A percentile compares a stretch with the other conserved stretches of the same genome.
Conservation (phyloP, 345 rosid genomes). For the Citrus reticulata region DNA sequence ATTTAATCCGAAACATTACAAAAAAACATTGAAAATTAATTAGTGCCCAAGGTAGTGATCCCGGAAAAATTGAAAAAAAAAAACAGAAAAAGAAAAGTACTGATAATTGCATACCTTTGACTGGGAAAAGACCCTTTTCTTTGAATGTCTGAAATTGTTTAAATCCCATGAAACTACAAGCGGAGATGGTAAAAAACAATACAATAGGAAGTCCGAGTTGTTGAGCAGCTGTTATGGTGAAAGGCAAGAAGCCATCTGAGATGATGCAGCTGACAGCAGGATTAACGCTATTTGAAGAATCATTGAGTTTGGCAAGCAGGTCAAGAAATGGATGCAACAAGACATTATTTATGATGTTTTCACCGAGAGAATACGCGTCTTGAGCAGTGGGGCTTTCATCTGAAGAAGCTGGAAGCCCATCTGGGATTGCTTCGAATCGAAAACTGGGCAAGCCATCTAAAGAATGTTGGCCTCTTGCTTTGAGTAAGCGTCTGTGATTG, state of each 20-base stretch:
- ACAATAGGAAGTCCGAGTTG: not conserved
- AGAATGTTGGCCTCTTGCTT: not conserved
- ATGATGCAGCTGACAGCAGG: not conserved
- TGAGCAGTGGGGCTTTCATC: not conserved
- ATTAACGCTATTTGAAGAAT: not conserved
- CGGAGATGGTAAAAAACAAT: not conserved
- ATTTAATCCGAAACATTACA: too few species aligned
- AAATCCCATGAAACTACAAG: not conserved
- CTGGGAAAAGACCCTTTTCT: not conserved
- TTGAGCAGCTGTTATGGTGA: not conserved
- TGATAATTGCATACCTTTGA: not conserved
- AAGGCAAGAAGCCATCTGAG: not conserved
- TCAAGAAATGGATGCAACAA: not conserved
- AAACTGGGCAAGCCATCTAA: not conserved
- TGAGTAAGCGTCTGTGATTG: not conserved
- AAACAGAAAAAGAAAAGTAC: too few species aligned
- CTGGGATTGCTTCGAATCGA: conserved; percentile 3
- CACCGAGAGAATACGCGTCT: not conserved
- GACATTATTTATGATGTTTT: not conserved
- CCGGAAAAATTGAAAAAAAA: not conserved
- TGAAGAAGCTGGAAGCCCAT: not conserved
- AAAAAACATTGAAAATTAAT: not conserved
- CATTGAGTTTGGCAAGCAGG: not conserved
- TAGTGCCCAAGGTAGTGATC: not conserved
- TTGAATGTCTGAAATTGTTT: not conserved